Percentiles rank a stretch among this genome's conserved stretches.
phyloP scores from a whole-genome alignment of 2,329 filamentous ascomycete genomes.

The Ceratocystis eucalypticola region DNA sequence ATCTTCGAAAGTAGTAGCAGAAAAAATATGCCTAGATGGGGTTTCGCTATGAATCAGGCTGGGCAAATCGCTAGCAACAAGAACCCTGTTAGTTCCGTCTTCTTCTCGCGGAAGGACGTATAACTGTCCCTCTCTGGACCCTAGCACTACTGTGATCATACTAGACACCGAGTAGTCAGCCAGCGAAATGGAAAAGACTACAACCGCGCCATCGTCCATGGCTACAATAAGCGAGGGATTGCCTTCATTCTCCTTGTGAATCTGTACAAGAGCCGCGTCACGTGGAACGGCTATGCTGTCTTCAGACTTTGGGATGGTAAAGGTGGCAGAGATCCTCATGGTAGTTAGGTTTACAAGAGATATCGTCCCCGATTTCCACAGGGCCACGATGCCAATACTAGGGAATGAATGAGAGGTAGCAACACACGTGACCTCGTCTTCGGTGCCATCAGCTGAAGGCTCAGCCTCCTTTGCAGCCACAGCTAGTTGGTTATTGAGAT shows the following conservation, averaged over 20 bases:
- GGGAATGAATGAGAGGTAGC: constrained; percentile 53
- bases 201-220: constrained; percentile 82
- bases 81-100: constrained; percentile 50
- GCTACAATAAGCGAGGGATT: constrained; percentile 73
- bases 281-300: constrained; percentile 69
- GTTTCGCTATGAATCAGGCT: constrained; percentile 68
- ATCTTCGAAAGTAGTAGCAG: constrained; percentile 80
- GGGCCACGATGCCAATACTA: constrained; percentile 64
- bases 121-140: constrained; percentile 61
- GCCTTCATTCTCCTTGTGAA: constrained; percentile 46
- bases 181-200: constrained; percentile 62
- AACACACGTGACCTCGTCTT: constrained; percentile 72
- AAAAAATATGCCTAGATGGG: constrained; percentile 70
- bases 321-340: constrained; percentile 51
- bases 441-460: constrained; percentile 34
- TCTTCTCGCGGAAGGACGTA: constrained; percentile 61
- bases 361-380: constrained; percentile 73
- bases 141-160: constrained; percentile 50
- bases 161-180: constrained; percentile 50
- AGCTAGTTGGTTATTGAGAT: constrained; percentile 44
- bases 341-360: constrained; percentile 57
- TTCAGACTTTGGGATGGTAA: constrained; percentile 43
- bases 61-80: constrained; percentile 87
- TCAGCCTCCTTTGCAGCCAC: constrained; percentile 37
- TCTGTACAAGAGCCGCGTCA: constrained; percentile 64